Conservation (phyloP, 2,329 filamentous ascomycete genomes). For the Lasiodiplodia citricola region DNA sequence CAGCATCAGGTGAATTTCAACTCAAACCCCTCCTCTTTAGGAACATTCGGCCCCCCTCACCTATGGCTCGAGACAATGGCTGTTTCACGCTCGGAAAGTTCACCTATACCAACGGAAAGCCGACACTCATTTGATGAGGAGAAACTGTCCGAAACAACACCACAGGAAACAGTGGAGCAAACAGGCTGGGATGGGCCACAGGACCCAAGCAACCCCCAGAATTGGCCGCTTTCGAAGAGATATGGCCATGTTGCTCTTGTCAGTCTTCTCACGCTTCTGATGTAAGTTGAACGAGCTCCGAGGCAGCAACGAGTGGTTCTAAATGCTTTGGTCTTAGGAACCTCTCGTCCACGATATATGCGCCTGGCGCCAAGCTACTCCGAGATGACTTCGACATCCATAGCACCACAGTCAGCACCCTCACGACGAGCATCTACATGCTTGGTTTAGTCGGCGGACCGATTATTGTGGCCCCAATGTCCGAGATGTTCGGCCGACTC, state of each 20-base stretch:
- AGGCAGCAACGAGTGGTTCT: slow-evolving; percentile 35
- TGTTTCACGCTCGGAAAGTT: background rate
- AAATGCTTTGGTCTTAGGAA: slow-evolving; percentile 23
- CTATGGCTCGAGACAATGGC: background rate
- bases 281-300: slow-evolving; percentile 26
- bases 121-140: background rate
- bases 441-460: slow-evolving; percentile 37
- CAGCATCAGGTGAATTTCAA: too few relatives aligned
- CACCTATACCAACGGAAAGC: background rate
- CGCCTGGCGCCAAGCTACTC: slow-evolving; percentile 29
- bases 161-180: background rate
- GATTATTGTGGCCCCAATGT: slow-evolving; percentile 36
- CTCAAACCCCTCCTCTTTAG: too few relatives aligned
- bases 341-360: slow-evolving; percentile 32
- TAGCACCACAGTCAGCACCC: slow-evolving; percentile 31
- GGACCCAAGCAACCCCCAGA: slow-evolving; percentile 33
- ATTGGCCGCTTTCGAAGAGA: slow-evolving; percentile 33
- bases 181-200: slow-evolving; percentile 26
- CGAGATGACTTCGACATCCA: slow-evolving; percentile 29
- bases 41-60: background rate
- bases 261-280: slow-evolving; percentile 32
- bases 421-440: slow-evolving; percentile 34
- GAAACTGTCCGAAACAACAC: background rate
- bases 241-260: slow-evolving; percentile 35
- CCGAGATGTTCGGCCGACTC: slow-evolving; percentile 36